Percentiles rank a stretch among this genome's conserved stretches.
These are phyloP conservation scores for Syncephalastrum sp. DNA, from an alignment of 371 early-diverging fungal species.

Conservation along the genomic window DNA sequence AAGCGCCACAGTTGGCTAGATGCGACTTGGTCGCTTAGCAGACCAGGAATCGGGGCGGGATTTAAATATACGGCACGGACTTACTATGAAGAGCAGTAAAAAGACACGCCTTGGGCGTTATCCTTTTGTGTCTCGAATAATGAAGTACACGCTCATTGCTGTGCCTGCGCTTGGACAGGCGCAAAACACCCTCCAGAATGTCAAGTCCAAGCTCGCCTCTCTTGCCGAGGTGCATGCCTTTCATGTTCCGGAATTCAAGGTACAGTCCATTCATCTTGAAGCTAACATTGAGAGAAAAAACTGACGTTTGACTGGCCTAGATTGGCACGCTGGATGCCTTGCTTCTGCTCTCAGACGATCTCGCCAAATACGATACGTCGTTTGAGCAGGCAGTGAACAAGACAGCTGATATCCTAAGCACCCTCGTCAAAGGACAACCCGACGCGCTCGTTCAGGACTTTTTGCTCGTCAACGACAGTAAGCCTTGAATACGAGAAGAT, in stretches of 20 bases:
- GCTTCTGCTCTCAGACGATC: slow-evolving; percentile 88
- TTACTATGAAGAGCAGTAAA: too few species aligned
- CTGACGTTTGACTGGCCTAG: slow-evolving; percentile 32
- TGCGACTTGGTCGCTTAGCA: too few species aligned
- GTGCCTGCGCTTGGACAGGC: slow-evolving; percentile 48
- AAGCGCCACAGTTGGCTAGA: too few species aligned
- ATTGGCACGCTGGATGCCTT: slow-evolving; percentile 93
- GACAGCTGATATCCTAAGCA: slow-evolving; percentile 76
- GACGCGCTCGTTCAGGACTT: slow-evolving; percentile 52
- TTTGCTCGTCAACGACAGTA: slow-evolving; percentile 84
- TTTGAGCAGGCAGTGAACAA: slow-evolving; percentile 76
- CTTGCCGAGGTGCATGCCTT: slow-evolving; percentile 38
- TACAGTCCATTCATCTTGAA: slow-evolving; percentile 12
- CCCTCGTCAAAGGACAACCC: slow-evolving; percentile 54
- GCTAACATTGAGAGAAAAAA: background rate
- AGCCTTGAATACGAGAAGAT: slow-evolving; percentile 11
- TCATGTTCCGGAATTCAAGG: slow-evolving; percentile 58
- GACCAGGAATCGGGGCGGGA: too few species aligned
- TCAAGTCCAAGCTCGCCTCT: slow-evolving; percentile 40
- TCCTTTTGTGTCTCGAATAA: slow-evolving; percentile 6
- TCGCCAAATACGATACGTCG: slow-evolving; percentile 77
- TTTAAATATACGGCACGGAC: too few species aligned
- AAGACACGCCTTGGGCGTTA: too few species aligned
- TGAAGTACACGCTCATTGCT: slow-evolving; percentile 49
- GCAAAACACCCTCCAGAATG: slow-evolving; percentile 40